Evolutionary conservation across 2,329 filamentous ascomycete genomes (phyloP).

Genomic region (Cyphellophora attinorum): DNA sequence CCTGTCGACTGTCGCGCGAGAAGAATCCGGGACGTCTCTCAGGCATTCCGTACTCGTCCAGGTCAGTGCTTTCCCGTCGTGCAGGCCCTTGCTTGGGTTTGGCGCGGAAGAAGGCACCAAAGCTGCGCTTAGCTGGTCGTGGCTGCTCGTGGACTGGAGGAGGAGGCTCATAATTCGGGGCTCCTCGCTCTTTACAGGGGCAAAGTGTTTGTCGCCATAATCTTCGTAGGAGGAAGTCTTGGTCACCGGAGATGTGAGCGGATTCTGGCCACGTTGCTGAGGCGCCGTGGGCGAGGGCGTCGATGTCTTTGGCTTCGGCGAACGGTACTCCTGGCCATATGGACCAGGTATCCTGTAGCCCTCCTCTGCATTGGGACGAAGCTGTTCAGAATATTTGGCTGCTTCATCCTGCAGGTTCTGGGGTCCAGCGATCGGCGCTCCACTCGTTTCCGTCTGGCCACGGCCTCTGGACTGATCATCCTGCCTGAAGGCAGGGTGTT

Average conservation of each 20-base stretch:
- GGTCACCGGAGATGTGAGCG: not conserved
- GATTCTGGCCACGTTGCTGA: not conserved
- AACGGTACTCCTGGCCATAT: conserved; percentile 17
- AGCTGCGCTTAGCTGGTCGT: not conserved
- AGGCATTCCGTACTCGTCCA: not conserved
- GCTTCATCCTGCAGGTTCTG: conserved; percentile 11
- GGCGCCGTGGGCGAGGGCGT: conserved; percentile 4
- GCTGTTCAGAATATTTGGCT: conserved; percentile 3
- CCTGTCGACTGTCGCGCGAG: conserved; percentile 8
- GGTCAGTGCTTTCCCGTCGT: not conserved
- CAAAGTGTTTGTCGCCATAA: too few relatives aligned
- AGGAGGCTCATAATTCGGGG: too few relatives aligned
- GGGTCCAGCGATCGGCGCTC: conserved; percentile 15
- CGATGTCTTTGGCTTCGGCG: conserved; percentile 7
- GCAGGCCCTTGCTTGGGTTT: not conserved
- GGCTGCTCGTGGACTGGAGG: conserved; percentile 2
- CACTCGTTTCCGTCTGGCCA: conserved; percentile 9
- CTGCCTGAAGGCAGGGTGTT: conserved; percentile 9
- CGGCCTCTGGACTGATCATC: conserved; percentile 3
- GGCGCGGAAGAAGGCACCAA: not conserved
- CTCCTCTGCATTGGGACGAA: conserved; percentile 5
- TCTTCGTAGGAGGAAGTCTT: too few relatives aligned
- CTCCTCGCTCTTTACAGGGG: too few relatives aligned
- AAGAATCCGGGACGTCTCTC: conserved; percentile 12
- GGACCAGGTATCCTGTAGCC: conserved; percentile 19